Base-by-base conservation (phyloP, 2,329 filamentous ascomycete genomes). In the Epichloe gansuensis region DNA sequence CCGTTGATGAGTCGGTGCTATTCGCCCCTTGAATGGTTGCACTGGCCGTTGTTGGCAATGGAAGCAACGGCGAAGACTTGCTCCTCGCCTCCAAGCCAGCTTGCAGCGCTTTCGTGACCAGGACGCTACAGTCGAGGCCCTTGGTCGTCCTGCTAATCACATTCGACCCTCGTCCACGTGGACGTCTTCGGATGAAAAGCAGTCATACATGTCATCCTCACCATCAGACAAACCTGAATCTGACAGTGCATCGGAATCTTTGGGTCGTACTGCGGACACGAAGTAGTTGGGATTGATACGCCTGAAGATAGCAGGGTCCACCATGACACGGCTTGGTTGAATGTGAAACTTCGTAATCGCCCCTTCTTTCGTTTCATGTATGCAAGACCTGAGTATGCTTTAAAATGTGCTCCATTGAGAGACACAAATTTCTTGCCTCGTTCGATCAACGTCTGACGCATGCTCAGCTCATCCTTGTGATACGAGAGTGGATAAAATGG, bases 271-370 rank as follows among this genome's bases (percentile, higher is more conserved):
- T 2, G 79, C 75, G 23, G 85, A 88, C 60, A 91, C 80, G 0
- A 79, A 80, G 59, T 95, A 95, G 64, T 95, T 95, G 1, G 90
- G 87, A 59, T 93, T 88, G 65, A 91, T 87, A 37, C 88, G 81
- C 8, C 88, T 81, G 69, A 94, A 90, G 43, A 86, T 87, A 3
- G 82, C 82, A 0, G 88, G 82, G 62, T 95, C 91, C 25, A 95
- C 75, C 89, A 95, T 95, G 57, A 95, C 78, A 34, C 91, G 83
- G 17, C 89, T 86, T 56, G 90, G 87, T 57, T 90, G 88, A 65
- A 95, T 85, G 62, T 89, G 89, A 67, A 94, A 84, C 65, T 89
- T 91, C 63, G 86, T 72, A 13, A 54, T 76, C 21, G 53, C 47
- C 4, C 72, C 61, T 84, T 84, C 72, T 88, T 88, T 66, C 86